A percentile compares a stretch with the other conserved stretches of the same genome.
Evolutionary conservation across 108 stramenopile species (phyloP).

Genomic region (Cyclotella distinguenda): DNA sequence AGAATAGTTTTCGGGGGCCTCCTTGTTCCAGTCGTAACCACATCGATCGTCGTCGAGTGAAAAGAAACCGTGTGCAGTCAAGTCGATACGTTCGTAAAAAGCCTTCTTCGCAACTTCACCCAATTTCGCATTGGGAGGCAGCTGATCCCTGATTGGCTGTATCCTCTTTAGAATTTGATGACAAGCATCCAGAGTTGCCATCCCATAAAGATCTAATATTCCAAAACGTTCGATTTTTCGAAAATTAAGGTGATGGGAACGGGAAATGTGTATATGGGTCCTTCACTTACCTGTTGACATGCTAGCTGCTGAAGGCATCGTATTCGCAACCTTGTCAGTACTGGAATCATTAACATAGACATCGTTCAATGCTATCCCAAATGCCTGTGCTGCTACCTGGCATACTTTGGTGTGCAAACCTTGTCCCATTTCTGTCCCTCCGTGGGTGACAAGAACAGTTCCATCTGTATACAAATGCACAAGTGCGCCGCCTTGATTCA

Average conservation of each 20-base stretch:
- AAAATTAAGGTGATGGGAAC: too few relatives aligned
- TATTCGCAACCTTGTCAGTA: constrained; percentile 90
- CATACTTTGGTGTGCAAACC: constrained; percentile 94
- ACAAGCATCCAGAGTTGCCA: constrained; percentile 95
- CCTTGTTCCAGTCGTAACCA: constrained; percentile 81
- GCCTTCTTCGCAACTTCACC: constrained; percentile 78
- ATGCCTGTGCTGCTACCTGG: constrained; percentile 92
- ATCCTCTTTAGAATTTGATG: constrained; percentile 83
- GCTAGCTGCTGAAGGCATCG: constrained; percentile 88
- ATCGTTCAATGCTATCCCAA: constrained; percentile 79
- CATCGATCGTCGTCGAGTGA: constrained; percentile 69
- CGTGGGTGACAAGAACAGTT: constrained; percentile 90
- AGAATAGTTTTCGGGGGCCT: constrained; percentile 65
- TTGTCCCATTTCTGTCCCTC: constrained; percentile 98
- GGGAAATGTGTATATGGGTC: too few relatives aligned
- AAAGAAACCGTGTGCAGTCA: constrained; percentile 94
- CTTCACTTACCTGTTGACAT: too few relatives aligned
- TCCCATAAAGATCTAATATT: constrained; percentile 96
- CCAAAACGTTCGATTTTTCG: too few relatives aligned
- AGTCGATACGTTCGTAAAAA: constrained; percentile 81
- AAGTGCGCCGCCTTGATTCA: constrained; percentile 91
- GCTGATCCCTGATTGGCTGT: constrained; percentile 73
- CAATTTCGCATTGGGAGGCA: constrained; percentile 65
- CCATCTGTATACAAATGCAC: constrained; percentile 94
- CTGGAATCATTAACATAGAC: constrained; percentile 93